Base-by-base conservation (phyloP, 2,329 filamentous ascomycete species). In the Coleophoma crateriformis region DNA sequence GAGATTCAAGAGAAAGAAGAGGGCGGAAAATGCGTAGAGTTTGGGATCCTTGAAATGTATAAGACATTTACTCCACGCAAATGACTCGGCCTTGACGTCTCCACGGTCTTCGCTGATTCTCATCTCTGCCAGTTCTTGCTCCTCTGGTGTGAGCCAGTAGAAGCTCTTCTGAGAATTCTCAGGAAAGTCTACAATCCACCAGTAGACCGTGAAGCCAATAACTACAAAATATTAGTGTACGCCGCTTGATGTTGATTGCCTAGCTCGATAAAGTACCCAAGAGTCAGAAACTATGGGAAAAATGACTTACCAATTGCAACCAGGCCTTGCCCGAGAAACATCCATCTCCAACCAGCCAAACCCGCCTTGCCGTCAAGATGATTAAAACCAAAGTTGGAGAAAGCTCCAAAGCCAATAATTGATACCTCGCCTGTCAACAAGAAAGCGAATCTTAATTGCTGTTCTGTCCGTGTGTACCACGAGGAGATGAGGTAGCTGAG, bases 1-100 rank as follows among this genome's bases (percentile, higher is more conserved):
- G 11, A 87, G 86, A 1, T 88, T 90, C 3, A 81, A 77, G 66
- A 79, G 81, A 71, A 85, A 84, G 63, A 80, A 79, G 57, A 84
- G 73, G 55, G 83, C 59, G 53, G 74, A 81, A 56, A 83, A 86
- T 0, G 68, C 74, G 78, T 84, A 87, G 49, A 85, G 70, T 64
- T 79, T 80, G 68, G 69, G 76, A 68, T 84, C 77, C 2, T 60
- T 50, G 2, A 74, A 77, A 20, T 73, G 71, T 7, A 67, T 49
- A 6, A 79, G 54, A 60, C 81, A 81, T 42, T 20, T 75, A 72
- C 62, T 81, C 78, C 47, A 80, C 74, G 64, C 84, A 82, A 85
- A 82, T 2, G 73, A 65, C 46, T 74, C 71, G 2, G 68, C 59
- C 5, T 64, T 56, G 7, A 68, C 73, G 56, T 86, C 82, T 27